Base-by-base conservation (phyloP, 768 basidiomycete genomes). In the Termitomyces sp. region DNA sequence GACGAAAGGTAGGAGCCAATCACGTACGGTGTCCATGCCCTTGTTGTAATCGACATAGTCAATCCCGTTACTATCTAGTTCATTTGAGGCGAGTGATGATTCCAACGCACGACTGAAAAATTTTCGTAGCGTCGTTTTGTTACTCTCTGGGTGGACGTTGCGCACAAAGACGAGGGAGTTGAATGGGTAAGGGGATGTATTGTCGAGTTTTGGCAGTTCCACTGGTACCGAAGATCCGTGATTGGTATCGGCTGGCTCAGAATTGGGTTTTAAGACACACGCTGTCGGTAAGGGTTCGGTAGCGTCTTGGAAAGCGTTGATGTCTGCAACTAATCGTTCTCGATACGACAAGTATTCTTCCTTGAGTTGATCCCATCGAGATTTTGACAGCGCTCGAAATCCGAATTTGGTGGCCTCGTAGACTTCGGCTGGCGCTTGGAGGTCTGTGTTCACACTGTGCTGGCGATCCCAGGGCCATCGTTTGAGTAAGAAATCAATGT, bases 11-110 rank as follows among this genome's bases (percentile, higher is more conserved):
- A n/a, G 40, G 44, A 9, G 50, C 60, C 41, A 49, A 30, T 7
- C 30, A 3, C 84, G 47, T 63, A 91, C 90, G 18, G 80, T 78
- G 60, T 90, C 84, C 77, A 88, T 84, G 16, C 88, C 86, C 67
- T 91, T 92, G 62, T 67, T 83, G 67, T 82, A 92, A 70, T 93
- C 91, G 18, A 92, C 79, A 55, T 94, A 94, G 65, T 92, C 88
- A 30, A 93, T 68, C 2, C 76, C 81, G 7, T 71, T 70, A 28
- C 58, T 35, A 44, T 64, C 20, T 35, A 57, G 16, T 33, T 56
- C 54, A 22, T 56, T 55, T 11, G 43, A 58, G 18, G 36, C 43
- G 28, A 59, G 30, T 2, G 57, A 6, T n/a, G 24, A 43, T 5
- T 16, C 41, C 45, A 84, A 77, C 2, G 81, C 76, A 7, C 65